These are phyloP conservation scores for Candida bentonensis DNA, from an alignment of 805 yeast species.

Conservation along the genomic window DNA sequence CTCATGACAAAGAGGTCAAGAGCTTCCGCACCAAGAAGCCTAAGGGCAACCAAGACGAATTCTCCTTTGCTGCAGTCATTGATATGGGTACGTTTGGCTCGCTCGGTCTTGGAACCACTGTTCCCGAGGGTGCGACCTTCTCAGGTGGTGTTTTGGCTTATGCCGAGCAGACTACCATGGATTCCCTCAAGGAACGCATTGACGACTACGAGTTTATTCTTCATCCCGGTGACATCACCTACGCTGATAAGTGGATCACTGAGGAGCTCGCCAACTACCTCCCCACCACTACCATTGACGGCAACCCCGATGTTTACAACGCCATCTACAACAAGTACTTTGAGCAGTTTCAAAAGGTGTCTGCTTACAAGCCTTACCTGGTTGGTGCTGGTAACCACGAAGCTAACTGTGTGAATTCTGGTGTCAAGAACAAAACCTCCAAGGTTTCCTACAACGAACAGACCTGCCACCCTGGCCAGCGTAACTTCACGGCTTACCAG, in stretches of 20 bases:
- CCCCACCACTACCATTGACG: slow-evolving; percentile 7
- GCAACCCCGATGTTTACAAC: slow-evolving; percentile 10
- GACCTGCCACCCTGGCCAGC: slow-evolving; percentile 14
- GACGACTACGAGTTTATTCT: slow-evolving; percentile 14
- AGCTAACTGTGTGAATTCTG: slow-evolving; percentile 10
- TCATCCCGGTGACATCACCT: slow-evolving; percentile 20
- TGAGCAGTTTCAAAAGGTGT: slow-evolving; percentile 10
- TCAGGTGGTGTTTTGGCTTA: neutral
- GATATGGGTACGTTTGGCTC: slow-evolving; percentile 1
- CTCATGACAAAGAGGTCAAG: slow-evolving; percentile 5
- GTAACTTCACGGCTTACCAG: slow-evolving; percentile 18
- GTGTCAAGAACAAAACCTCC: neutral
- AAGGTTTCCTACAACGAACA: slow-evolving; percentile 6
- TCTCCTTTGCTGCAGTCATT: slow-evolving; percentile 1
- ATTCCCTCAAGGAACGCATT: slow-evolving; percentile 8
- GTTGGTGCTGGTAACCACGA: slow-evolving; percentile 18
- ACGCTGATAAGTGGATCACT: slow-evolving; percentile 20
- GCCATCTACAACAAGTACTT: slow-evolving; percentile 14
- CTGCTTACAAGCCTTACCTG: slow-evolving; percentile 14
- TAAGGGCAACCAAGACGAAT: neutral
- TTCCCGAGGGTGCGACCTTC: neutral
- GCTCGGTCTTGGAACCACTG: neutral
- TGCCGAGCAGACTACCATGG: slow-evolving; percentile 9
- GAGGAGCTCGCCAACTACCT: slow-evolving; percentile 9
- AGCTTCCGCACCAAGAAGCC: neutral